These are phyloP conservation scores for Colletotrichum sp. DNA, from an alignment of 2,329 filamentous ascomycete species.

Conservation along the genomic window DNA sequence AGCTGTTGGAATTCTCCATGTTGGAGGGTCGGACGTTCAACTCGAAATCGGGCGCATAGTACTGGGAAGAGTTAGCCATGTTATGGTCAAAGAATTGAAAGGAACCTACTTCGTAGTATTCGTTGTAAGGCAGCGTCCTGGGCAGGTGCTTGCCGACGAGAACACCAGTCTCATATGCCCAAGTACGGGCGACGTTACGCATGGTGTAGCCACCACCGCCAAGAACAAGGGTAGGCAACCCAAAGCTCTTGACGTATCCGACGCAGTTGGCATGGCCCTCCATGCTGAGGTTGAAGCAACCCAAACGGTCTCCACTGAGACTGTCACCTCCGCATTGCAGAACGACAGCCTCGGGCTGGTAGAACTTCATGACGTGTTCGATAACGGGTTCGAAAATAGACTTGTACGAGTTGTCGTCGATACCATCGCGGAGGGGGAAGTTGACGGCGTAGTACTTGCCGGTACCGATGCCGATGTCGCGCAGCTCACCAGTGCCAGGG, in stretches of 20 bases:
- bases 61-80: conserved; percentile 57
- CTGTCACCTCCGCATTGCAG: conserved; percentile 96
- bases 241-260: conserved; percentile 85
- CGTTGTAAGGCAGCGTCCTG: conserved; percentile 88
- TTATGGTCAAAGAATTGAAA: too few relatives aligned
- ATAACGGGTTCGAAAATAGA: conserved; percentile 93
- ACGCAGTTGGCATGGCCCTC: conserved; percentile 94
- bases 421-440: conserved; percentile 89
- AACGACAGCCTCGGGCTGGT: conserved; percentile 89
- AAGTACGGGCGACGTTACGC: conserved; percentile 94
- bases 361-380: conserved; percentile 83
- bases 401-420: conserved; percentile 88
- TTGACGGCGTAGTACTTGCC: conserved; percentile 92
- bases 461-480: conserved; percentile 84
- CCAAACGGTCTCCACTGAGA: conserved; percentile 89
- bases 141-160: conserved; percentile 84
- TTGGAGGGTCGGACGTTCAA: conserved; percentile 89
- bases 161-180: conserved; percentile 95
- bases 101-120: conserved; percentile 82
- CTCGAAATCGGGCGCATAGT: conserved; percentile 90
- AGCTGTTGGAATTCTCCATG: conserved; percentile 89
- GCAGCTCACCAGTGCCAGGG: conserved; percentile 86
- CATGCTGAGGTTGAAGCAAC: conserved; percentile 98
- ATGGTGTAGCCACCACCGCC: conserved; percentile 97
- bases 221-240: conserved; percentile 86